Evolutionary conservation across 495 filamentous ascomycete genomes (phyloP), one percentile per base, ranked within the genome.

Genomic region (Neurospora sp.): DNA sequence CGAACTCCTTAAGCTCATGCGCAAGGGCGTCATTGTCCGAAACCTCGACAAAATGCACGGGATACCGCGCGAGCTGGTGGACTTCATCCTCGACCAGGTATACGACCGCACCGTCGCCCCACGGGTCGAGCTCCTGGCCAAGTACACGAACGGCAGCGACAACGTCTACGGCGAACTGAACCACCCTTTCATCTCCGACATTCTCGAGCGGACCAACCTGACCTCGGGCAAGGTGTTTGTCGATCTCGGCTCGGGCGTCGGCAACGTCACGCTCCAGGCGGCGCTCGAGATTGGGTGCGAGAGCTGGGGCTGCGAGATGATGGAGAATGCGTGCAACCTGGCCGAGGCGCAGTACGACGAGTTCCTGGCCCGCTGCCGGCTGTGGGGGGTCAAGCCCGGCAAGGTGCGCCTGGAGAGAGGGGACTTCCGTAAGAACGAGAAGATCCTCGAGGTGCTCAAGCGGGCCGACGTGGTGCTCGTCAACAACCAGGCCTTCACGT

Each of bases 231-330:
- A 94, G 72, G 89, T 95, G 2, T 98, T 99, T 78, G 89, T 99
- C 71, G 96, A 99, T 78, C 86, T 99, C 42, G 96, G 96, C 39
- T 97, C 93, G 20, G 96, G 96, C 37, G 96, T 97, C 38, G 96
- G 94, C 6, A 99, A 97, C 80, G 96, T 98, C 4, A 93, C 95
- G 31, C 84, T 99, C 48, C 96, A 99, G 79, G 96, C 96, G 5
- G 96, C 96, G 9, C 87, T 99, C 8, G 92, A 99, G 79, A 89
- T 94, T 69, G 96, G 96, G 16, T 97, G 93, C 79, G 93, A 97
- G 80, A 94, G 92, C 81, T 98, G 93, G 90, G 96, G 96, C 35
- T 97, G 95, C 78, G 96, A 99, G 81, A 92, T 94, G 87, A 95
- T 97, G 93, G 86, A 90, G 74, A 94, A 94, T 69, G 91, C 92